These are phyloP conservation scores for Naganishia vishniacii DNA, from an alignment of 768 basidiomycete species.

Conservation along the genomic window DNA sequence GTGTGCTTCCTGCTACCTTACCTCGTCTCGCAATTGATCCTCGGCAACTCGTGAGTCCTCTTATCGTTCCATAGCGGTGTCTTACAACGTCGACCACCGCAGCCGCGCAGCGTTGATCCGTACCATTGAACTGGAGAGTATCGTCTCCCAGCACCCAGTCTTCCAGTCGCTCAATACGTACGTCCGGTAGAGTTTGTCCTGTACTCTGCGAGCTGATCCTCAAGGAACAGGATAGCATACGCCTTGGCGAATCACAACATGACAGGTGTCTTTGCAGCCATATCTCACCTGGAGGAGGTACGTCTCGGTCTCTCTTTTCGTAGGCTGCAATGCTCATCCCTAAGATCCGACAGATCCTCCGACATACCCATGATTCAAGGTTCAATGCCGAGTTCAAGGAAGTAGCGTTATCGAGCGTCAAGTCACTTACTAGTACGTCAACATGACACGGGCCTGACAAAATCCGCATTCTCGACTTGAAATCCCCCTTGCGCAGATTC, in stretches of 20 bases:
- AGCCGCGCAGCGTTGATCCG: background rate
- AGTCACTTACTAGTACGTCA: background rate
- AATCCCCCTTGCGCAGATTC: background rate
- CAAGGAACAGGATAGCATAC: background rate
- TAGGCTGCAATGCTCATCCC: background rate
- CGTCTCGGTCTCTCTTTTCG: background rate
- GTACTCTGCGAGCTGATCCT: background rate
- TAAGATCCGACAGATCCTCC: background rate
- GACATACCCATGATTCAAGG: background rate
- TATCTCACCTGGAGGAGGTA: background rate
- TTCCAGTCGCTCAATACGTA: slow-evolving; percentile 13
- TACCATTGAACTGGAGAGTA: background rate
- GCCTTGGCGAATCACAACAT: background rate
- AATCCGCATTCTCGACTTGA: background rate
- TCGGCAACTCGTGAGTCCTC: background rate
- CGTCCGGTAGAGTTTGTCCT: too few relatives aligned
- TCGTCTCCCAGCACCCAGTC: slow-evolving; percentile 16
- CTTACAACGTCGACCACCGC: too few relatives aligned
- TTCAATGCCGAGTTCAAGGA: slow-evolving; percentile 7
- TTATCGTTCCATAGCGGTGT: too few relatives aligned
- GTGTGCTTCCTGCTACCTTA: slow-evolving; percentile 6
- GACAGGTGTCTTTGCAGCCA: background rate
- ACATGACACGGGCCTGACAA: too few relatives aligned
- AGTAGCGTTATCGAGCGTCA: background rate
- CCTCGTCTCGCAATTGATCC: slow-evolving; percentile 2